Base-by-base conservation (phyloP, 139 green algal species). In the Picochlorum sp. region DNA sequence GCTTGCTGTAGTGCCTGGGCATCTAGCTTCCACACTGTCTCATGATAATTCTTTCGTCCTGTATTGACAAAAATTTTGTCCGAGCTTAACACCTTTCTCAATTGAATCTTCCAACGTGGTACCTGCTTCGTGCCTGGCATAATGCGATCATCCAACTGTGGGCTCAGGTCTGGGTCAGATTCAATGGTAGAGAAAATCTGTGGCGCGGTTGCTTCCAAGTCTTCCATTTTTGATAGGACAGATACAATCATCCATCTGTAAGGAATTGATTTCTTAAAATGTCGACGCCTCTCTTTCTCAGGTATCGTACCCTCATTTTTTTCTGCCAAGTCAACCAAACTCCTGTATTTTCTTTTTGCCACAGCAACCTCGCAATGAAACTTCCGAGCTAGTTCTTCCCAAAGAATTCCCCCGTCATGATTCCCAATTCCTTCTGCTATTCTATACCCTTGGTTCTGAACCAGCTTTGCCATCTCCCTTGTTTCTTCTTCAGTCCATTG, bases 181-280 rank as follows among this genome's bases (percentile, higher is more conserved):
- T 74, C 67, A 25, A 74, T 65, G 3, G 26, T 22, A 28, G 53
- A n/a, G 22, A 61, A 68, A 12, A 61, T 60, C 32, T 67, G 30
- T 24, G 25, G 60, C 13, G 31, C 47, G 14, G 49, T 44, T 12
- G 14, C 55, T 35, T 61, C 31, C 16, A 50, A 30, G 13, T 30
- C 32, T 30, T 14, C 7, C n/a, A 74, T 39, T 16, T 53, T 41
- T 2, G 8, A 29, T 26, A 74, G 35, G 12, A 53, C 51, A 1
- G 13, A 25, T 28, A 74, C 67, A 22, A 74, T 74, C 67, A 74
- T 74, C 67, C 67, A 74, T 22, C 61, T 59, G 44, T 74, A 74
- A 7, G 67, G 60, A 4, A 63, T 51, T 4, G 44, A 47, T 59
- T 69, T 69, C 29, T 54, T 52, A 28, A 64, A 35, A 63, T 74